phyloP scores from a whole-genome alignment of 2,329 filamentous ascomycete species.

The Lasiodiplodia citricola region DNA sequence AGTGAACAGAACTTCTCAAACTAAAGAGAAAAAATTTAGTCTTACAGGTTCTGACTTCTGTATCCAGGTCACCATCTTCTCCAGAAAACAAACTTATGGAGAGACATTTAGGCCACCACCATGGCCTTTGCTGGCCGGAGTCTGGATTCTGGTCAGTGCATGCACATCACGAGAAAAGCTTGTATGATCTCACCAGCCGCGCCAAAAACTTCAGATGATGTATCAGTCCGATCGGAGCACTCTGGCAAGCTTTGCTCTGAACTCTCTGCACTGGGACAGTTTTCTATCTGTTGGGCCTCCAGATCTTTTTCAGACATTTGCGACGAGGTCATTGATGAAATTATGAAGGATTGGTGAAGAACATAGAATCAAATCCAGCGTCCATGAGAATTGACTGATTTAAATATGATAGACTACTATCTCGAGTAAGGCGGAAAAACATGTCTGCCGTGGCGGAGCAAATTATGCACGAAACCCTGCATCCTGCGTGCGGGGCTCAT shows the following conservation, averaged over 20 bases:
- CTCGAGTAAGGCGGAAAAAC: background rate
- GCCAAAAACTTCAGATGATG: background rate
- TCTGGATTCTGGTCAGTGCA: background rate
- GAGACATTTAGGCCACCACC: background rate
- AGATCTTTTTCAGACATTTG: background rate
- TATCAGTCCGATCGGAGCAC: background rate
- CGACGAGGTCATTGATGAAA: background rate
- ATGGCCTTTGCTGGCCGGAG: background rate
- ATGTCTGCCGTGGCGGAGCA: background rate
- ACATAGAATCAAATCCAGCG: fast-evolving
- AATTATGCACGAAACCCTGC: background rate
- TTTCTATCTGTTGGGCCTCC: background rate
- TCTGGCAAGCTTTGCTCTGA: background rate
- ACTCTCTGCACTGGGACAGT: background rate
- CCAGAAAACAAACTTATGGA: background rate
- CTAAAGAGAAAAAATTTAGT: too few relatives aligned
- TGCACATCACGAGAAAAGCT: background rate
- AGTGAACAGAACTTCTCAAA: background rate
- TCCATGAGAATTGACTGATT: background rate
- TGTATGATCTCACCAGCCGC: background rate
- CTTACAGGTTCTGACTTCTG: background rate
- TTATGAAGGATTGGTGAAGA: background rate
- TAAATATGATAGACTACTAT: background rate
- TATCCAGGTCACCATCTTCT: background rate
- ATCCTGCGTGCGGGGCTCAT: background rate